Evolutionary conservation across 2,329 filamentous ascomycete species (phyloP).

Genomic region (Fusarium xylarioides): DNA sequence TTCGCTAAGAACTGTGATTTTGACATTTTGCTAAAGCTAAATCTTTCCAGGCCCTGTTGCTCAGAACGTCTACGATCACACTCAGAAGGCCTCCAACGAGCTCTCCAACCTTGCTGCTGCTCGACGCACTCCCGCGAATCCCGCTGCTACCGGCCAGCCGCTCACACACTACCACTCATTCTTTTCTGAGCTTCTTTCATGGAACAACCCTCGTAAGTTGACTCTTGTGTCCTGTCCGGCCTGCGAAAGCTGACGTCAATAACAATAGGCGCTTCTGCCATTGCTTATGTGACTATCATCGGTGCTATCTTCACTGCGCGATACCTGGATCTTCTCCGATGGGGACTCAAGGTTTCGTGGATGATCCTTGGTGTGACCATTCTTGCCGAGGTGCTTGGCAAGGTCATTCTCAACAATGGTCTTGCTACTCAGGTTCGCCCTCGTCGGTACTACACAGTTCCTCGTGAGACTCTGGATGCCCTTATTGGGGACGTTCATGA

Average conservation of each 20-base stretch:
- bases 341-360: conserved; percentile 71
- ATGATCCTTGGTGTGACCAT: conserved; percentile 69
- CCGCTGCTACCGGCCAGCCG: conserved; percentile 68
- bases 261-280: conserved; percentile 66
- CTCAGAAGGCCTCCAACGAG: conserved; percentile 64
- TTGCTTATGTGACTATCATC: conserved; percentile 69
- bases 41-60: conserved; percentile 63
- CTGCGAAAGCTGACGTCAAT: conserved; percentile 24
- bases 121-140: conserved; percentile 62
- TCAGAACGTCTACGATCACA: conserved; percentile 66
- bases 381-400: conserved; percentile 68
- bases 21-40: conserved; percentile 20
- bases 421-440: conserved; percentile 73
- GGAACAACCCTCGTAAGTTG: conserved; percentile 71
- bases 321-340: conserved; percentile 73
- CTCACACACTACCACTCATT: conserved; percentile 77
- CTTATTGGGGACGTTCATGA: conserved; percentile 72
- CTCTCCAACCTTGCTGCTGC: conserved; percentile 66
- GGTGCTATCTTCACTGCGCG: conserved; percentile 68
- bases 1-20: conserved; percentile 19
- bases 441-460: conserved; percentile 72
- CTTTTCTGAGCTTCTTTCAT: conserved; percentile 74
- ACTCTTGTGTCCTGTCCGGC: background rate
- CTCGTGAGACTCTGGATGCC: conserved; percentile 68
- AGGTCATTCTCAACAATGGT: conserved; percentile 68